Evolutionary conservation across 257 asterid species (phyloP).

Genomic region (Leptodermis oblonga): DNA sequence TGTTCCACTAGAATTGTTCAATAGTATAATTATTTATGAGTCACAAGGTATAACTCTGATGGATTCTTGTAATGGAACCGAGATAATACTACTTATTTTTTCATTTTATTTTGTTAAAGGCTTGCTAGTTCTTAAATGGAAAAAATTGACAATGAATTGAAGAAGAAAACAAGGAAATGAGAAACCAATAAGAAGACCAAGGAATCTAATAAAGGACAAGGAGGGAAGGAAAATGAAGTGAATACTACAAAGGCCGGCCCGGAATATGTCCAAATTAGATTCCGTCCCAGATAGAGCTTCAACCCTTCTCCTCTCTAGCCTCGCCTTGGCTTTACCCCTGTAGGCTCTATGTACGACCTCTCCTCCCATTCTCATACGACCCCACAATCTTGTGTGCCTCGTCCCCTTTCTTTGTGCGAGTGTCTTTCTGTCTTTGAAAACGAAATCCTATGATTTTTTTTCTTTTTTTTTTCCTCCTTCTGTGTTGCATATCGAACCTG

Average conservation of each 20-base stretch:
- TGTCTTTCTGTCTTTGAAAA: neutral
- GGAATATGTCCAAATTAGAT: slow-evolving; percentile 24
- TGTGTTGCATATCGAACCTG: neutral
- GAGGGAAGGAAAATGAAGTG: neutral
- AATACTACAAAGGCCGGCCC: slow-evolving; percentile 24
- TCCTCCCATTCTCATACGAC: slow-evolving; percentile 3
- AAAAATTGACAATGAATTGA: neutral
- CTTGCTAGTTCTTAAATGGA: neutral
- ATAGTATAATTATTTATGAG: no score
- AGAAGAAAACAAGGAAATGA: neutral
- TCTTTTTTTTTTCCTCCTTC: no score
- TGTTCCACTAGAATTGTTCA: no score
- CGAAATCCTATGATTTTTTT: no score
- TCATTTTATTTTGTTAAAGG: no score
- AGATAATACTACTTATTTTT: no score
- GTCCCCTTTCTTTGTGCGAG: neutral
- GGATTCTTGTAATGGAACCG: no score
- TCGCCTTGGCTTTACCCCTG: neutral
- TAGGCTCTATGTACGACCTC: neutral
- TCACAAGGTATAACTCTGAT: no score
- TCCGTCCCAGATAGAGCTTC: slow-evolving; percentile 19
- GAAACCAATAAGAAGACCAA: slow-evolving; percentile 1
- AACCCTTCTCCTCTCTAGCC: no score
- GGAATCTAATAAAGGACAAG: slow-evolving; percentile 3
- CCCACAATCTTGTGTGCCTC: neutral